phyloP scores from a whole-genome alignment of 1,284 basidiomycete species.

The Tremellales sp. region DNA sequence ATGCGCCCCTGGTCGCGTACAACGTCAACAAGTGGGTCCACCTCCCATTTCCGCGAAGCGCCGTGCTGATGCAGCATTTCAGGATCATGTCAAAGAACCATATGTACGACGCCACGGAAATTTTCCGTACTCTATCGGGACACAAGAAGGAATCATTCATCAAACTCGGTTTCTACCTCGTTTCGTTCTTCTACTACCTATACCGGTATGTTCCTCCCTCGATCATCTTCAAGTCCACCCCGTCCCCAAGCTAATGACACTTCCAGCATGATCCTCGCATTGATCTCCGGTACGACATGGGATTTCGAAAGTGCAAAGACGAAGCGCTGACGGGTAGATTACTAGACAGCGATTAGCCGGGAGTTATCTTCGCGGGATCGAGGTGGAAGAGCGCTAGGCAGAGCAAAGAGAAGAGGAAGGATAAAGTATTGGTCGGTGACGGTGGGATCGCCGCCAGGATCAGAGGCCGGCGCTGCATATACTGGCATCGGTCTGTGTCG shows the following conservation, averaged over 20 bases:
- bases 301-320: no score
- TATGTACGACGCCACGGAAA: slow-evolving; percentile 99
- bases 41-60: background rate
- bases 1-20: slow-evolving; percentile 81
- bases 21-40: slow-evolving; percentile 85
- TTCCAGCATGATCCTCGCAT: slow-evolving; percentile 79
- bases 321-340: no score
- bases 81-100: slow-evolving; percentile 92
- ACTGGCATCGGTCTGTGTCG: no score
- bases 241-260: background rate
- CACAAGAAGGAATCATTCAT: slow-evolving; percentile 98
- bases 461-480: no score
- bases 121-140: slow-evolving; percentile 86
- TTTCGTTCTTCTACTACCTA: slow-evolving; percentile 95
- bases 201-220: slow-evolving; percentile 83
- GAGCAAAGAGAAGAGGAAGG: no score
- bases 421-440: no score
- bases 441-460: no score
- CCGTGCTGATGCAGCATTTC: slow-evolving; percentile 7
- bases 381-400: no score
- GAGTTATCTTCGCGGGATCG: no score
- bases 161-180: slow-evolving; percentile 90
- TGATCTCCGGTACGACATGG: slow-evolving; percentile 62
- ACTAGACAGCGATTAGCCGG: background rate
- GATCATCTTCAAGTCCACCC: no score